A percentile compares a stretch with the other conserved stretches of the same genome.
Evolutionary conservation across 768 basidiomycete genomes (phyloP).

Genomic region (Collybia mongolica): DNA sequence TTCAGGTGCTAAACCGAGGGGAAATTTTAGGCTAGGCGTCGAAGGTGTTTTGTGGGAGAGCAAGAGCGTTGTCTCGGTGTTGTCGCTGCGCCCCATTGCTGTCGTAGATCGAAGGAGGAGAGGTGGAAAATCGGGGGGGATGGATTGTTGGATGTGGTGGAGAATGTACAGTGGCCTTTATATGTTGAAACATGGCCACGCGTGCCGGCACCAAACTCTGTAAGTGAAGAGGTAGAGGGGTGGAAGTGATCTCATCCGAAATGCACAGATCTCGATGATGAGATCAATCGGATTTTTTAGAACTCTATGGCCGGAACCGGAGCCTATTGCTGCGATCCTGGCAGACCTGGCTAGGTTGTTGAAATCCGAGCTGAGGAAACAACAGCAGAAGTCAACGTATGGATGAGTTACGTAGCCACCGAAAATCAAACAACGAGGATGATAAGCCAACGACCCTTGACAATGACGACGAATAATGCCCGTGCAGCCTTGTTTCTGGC

Average conservation of each 20-base stretch:
- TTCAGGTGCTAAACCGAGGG: slow-evolving; percentile 28
- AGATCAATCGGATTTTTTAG: slow-evolving; percentile 6
- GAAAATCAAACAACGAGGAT: neutral
- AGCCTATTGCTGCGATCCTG: too few relatives aligned
- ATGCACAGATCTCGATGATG: slow-evolving; percentile 5
- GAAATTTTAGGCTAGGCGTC: slow-evolving; percentile 23
- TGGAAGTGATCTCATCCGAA: neutral
- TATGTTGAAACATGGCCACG: slow-evolving; percentile 4
- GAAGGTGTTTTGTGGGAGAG: slow-evolving; percentile 16
- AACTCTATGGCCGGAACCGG: too few relatives aligned
- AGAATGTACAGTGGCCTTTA: slow-evolving; percentile 6
- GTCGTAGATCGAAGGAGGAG: neutral
- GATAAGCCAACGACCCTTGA: neutral
- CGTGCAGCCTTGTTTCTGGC: neutral
- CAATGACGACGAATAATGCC: neutral
- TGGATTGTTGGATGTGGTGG: neutral
- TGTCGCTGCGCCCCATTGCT: slow-evolving; percentile 17
- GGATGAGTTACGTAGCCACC: too few relatives aligned
- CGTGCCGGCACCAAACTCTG: neutral
- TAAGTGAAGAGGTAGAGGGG: neutral
- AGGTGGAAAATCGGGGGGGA: neutral
- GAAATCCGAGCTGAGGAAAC: too few relatives aligned
- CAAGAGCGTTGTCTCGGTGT: slow-evolving; percentile 22
- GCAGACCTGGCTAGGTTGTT: too few relatives aligned
- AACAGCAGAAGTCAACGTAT: too few relatives aligned